Evolutionary conservation across 352 stramenopile genomes (phyloP).

Genomic region (Pythium brachiatum): DNA sequence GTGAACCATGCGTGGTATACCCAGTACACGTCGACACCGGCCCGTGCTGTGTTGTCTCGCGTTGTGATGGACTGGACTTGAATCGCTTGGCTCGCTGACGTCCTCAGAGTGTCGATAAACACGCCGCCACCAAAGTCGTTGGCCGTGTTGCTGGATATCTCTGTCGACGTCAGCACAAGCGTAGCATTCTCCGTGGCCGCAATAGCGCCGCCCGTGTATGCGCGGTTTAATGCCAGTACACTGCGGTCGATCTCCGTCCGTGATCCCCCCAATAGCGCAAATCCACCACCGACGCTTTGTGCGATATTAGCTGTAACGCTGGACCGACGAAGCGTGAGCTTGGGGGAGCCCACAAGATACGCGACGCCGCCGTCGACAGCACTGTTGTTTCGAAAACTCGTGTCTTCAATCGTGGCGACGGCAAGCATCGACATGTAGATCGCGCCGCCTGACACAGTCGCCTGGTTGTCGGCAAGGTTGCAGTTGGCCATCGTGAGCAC

Average conservation of each 20-base stretch:
- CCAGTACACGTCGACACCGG: constrained; percentile 60
- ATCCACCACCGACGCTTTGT: constrained; percentile 42
- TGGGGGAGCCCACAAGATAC: constrained; percentile 40
- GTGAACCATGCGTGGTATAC: constrained; percentile 43
- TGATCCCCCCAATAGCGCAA: constrained; percentile 32
- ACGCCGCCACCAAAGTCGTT: constrained; percentile 52
- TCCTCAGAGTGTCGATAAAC: constrained; percentile 41
- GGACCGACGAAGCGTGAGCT: constrained; percentile 21
- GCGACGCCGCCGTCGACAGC: constrained; percentile 46
- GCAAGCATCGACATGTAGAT: constrained; percentile 48
- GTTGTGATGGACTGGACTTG: constrained; percentile 20
- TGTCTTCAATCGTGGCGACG: constrained; percentile 30
- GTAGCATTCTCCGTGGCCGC: constrained; percentile 38
- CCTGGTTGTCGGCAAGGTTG: constrained; percentile 36
- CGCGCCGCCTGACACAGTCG: constrained; percentile 33
- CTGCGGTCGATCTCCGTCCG: constrained; percentile 16
- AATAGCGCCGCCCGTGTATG: constrained; percentile 49
- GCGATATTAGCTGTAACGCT: constrained; percentile 30
- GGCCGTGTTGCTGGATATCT: constrained; percentile 42
- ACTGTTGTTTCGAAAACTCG: constrained; percentile 35
- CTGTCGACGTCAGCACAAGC: constrained; percentile 23
- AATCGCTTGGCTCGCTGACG: constrained; percentile 8
- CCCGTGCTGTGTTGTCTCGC: constrained; percentile 35
- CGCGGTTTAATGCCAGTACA: constrained; percentile 35
- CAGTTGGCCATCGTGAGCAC: constrained; percentile 28